phyloP scores from a whole-genome alignment of 2,329 filamentous ascomycete species.

The Fusarium tjaetaba region DNA sequence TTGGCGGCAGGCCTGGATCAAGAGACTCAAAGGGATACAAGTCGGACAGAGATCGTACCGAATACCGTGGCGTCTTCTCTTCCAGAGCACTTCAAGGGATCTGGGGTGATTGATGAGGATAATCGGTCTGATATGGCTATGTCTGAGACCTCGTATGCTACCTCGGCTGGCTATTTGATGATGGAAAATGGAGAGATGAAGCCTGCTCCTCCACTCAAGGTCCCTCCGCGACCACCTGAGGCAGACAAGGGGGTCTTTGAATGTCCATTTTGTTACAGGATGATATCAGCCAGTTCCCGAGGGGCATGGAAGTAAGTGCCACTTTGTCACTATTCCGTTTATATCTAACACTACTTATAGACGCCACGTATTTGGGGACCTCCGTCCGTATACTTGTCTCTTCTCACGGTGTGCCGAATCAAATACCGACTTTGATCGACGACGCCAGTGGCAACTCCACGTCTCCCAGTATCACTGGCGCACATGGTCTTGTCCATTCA shows the following conservation, averaged over 20 bases:
- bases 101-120: constrained; percentile 27
- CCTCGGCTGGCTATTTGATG: constrained; percentile 26
- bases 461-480: constrained; percentile 39
- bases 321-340: rapidly evolving
- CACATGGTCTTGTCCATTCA: constrained; percentile 35
- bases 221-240: constrained; percentile 37
- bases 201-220: not conserved
- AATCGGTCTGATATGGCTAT: constrained; percentile 32
- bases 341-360: not conserved
- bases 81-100: constrained; percentile 20
- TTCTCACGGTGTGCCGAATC: constrained; percentile 40
- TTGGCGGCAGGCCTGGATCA: constrained; percentile 13
- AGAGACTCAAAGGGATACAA: not conserved
- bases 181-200: not conserved
- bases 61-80: constrained; percentile 41
- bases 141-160: constrained; percentile 46
- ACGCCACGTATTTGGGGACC: constrained; percentile 51
- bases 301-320: constrained; percentile 46
- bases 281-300: constrained; percentile 43
- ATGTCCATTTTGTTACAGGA: constrained; percentile 53
- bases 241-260: constrained; percentile 46
- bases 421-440: constrained; percentile 29
- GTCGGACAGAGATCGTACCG: not conserved
- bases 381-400: constrained; percentile 52
- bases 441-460: constrained; percentile 41